These are phyloP conservation scores for Sordariomycetes sp. DNA, from an alignment of 2,329 filamentous ascomycete genomes.

Conservation along the genomic window DNA sequence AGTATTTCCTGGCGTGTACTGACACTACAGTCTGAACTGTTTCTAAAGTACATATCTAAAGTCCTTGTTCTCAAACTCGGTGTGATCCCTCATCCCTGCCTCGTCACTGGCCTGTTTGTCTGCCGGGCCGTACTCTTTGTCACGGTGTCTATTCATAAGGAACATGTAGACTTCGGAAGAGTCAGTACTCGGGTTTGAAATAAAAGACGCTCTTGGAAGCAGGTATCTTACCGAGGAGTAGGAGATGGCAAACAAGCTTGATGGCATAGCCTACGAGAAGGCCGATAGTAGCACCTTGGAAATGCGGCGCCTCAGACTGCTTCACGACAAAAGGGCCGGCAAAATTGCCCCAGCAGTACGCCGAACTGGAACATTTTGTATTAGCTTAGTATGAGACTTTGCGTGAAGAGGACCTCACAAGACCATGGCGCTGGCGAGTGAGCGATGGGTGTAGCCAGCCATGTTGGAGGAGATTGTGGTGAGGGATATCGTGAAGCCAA, in stretches of 20 bases:
- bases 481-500: not conserved
- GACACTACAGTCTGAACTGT: too few relatives aligned
- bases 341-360: not conserved
- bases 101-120: slow-evolving; percentile 22
- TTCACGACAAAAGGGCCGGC: not conserved
- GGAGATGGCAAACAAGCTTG: not conserved
- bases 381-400: not conserved
- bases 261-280: not conserved
- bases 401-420: not conserved
- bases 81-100: slow-evolving; percentile 26
- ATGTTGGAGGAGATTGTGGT: not conserved
- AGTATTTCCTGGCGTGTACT: too few relatives aligned
- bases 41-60: slow-evolving; percentile 25
- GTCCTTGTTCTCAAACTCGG: slow-evolving; percentile 29
- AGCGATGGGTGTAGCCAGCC: not conserved
- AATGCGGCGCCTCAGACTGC: not conserved
- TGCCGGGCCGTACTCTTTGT: slow-evolving; percentile 19
- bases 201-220: not conserved
- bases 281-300: not conserved
- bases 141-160: slow-evolving; percentile 19
- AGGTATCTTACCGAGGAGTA: not conserved
- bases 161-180: slow-evolving; percentile 17
- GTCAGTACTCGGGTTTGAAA: not conserved
- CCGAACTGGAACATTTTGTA: not conserved
- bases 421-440: not conserved